Conservation (phyloP, 2,329 filamentous ascomycete species). For the Allantophomopsis lycopodina region DNA sequence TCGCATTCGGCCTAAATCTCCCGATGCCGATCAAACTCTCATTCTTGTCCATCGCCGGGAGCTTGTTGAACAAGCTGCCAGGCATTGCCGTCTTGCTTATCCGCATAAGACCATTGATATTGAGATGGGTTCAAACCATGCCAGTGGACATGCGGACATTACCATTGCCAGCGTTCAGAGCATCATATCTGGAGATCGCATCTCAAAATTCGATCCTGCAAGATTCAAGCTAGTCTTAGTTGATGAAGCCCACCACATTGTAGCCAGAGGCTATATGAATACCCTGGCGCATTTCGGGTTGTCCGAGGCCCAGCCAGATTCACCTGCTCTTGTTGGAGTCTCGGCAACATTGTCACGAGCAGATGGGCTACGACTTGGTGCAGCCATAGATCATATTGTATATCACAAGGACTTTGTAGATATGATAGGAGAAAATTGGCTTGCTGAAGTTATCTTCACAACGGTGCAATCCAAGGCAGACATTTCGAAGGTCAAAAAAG, state of each 20-base stretch:
- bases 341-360: slow-evolving; percentile 70
- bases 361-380: slow-evolving; percentile 70
- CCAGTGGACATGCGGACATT: slow-evolving; percentile 76
- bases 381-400: slow-evolving; percentile 87
- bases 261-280: slow-evolving; percentile 66
- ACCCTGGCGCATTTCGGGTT: slow-evolving; percentile 70
- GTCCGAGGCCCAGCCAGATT: slow-evolving; percentile 28
- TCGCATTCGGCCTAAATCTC: slow-evolving; percentile 44
- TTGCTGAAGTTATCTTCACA: slow-evolving; percentile 85
- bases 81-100: slow-evolving; percentile 71
- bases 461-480: slow-evolving; percentile 78
- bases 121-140: slow-evolving; percentile 73
- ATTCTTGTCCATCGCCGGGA: slow-evolving; percentile 89
- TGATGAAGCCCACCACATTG: slow-evolving; percentile 95
- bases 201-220: slow-evolving; percentile 69
- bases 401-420: slow-evolving; percentile 80
- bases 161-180: slow-evolving; percentile 86
- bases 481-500: slow-evolving; percentile 53
- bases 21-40: slow-evolving; percentile 59
- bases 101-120: slow-evolving; percentile 73
- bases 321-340: slow-evolving; percentile 71
- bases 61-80: slow-evolving; percentile 84
- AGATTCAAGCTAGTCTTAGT: slow-evolving; percentile 85
- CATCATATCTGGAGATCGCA: slow-evolving; percentile 60
- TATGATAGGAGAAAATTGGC: slow-evolving; percentile 82